phyloP scores from a whole-genome alignment of 2,329 filamentous ascomycete species.

The Xylariomycetidae sp. region DNA sequence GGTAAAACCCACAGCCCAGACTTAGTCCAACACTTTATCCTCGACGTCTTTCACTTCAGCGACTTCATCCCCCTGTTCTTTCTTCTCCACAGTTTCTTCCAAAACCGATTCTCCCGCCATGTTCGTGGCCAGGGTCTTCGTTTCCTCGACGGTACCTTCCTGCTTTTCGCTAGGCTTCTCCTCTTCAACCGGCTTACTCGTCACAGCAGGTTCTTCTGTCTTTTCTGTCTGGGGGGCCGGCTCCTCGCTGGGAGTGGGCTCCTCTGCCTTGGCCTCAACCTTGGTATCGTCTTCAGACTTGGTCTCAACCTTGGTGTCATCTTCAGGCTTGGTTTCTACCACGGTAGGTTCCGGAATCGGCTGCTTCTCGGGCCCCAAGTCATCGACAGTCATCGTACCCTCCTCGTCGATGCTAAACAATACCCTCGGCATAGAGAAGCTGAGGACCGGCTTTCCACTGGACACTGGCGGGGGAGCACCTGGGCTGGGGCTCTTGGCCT shows the following conservation, averaged over 20 bases:
- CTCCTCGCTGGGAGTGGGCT: conserved; percentile 5
- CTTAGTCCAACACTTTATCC: conserved; percentile 21
- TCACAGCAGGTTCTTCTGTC: too few species aligned
- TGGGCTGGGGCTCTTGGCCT: conserved; percentile 34
- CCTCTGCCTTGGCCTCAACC: background rate
- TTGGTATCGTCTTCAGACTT: conserved; percentile 3
- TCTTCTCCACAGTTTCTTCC: conserved; percentile 25
- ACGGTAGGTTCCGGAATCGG: conserved; percentile 7
- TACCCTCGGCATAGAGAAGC: conserved; percentile 41
- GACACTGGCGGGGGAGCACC: conserved; percentile 23
- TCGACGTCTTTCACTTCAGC: conserved; percentile 19
- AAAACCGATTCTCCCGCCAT: conserved; percentile 26
- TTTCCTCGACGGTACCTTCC: conserved; percentile 16
- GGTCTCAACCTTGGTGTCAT: background rate
- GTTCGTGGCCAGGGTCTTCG: conserved; percentile 25
- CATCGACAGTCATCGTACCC: conserved; percentile 36
- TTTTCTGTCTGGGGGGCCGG: conserved; percentile 1
- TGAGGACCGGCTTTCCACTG: conserved; percentile 33
- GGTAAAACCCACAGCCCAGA: too few species aligned
- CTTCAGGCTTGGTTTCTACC: conserved; percentile 6
- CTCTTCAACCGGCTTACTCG: conserved; percentile 7
- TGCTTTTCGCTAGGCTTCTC: conserved; percentile 8
- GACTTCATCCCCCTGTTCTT: conserved; percentile 22
- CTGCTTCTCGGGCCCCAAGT: conserved; percentile 9
- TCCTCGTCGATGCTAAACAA: conserved; percentile 49